A percentile compares a stretch with the other conserved stretches of the same genome.
phyloP scores from a whole-genome alignment of 495 filamentous ascomycete genomes.

The Eremomyces bilateralis region DNA sequence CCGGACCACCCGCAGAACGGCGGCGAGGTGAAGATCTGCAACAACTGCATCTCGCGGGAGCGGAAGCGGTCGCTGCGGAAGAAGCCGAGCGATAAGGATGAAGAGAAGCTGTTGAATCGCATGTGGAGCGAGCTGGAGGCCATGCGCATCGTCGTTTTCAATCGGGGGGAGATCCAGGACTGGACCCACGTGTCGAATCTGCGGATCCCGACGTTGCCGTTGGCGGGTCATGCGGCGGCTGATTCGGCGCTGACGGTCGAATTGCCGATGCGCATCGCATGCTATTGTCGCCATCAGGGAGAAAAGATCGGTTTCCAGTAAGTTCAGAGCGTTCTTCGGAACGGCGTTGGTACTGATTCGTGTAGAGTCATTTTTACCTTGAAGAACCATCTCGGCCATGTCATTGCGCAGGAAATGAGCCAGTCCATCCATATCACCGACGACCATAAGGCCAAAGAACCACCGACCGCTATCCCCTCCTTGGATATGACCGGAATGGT shows the following conservation, averaged over 20 bases:
- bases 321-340: no score
- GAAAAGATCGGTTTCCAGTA: slow-evolving; percentile 78
- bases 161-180: slow-evolving; percentile 74
- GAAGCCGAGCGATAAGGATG: slow-evolving; percentile 67
- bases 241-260: slow-evolving; percentile 44
- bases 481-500: no score
- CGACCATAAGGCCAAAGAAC: slow-evolving; percentile 69
- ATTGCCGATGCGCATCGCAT: slow-evolving; percentile 86
- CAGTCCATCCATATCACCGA: slow-evolving; percentile 86
- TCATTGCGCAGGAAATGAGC: slow-evolving; percentile 69
- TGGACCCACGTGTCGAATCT: slow-evolving; percentile 32
- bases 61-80: slow-evolving; percentile 75
- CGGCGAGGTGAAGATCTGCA: slow-evolving; percentile 69
- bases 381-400: slow-evolving; percentile 49
- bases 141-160: slow-evolving; percentile 77
- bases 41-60: slow-evolving; percentile 64
- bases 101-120: slow-evolving; percentile 55
- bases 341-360: background rate
- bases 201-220: slow-evolving; percentile 13
- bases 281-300: slow-evolving; percentile 83
- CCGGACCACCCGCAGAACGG: slow-evolving; percentile 60
- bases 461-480: slow-evolving; percentile 15
- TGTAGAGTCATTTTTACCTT: slow-evolving; percentile 70
- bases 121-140: slow-evolving; percentile 61
- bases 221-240: slow-evolving; percentile 6